These are phyloP conservation scores for Xylaria intraflava DNA, from an alignment of 495 filamentous ascomycete genomes.

Conservation along the genomic window DNA sequence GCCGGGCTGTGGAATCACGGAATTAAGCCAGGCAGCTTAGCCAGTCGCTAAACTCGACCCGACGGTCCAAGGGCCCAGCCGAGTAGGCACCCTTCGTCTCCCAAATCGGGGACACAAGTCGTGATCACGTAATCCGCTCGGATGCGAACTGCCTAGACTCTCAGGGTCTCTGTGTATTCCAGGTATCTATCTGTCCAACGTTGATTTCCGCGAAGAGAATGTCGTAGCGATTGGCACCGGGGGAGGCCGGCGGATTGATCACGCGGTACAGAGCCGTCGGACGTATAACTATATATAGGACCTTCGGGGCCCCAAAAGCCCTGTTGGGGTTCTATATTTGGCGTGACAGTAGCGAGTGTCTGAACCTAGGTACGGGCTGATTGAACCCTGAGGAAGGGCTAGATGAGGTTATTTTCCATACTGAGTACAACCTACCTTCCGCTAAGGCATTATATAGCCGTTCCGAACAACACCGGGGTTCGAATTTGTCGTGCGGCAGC, in stretches of 20 bases:
- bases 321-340: neutral
- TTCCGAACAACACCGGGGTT: no score
- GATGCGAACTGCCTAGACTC: neutral
- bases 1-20: neutral
- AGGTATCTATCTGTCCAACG: neutral
- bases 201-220: neutral
- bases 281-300: constrained; percentile 1
- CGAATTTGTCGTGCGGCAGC: no score
- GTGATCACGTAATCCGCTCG: neutral
- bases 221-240: constrained; percentile 2
- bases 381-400: no score
- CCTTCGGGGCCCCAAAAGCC: neutral
- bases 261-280: constrained; percentile 10
- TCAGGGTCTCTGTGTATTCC: neutral
- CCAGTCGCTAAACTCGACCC: neutral
- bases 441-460: no score
- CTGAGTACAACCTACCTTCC: no score
- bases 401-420: no score
- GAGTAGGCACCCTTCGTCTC: neutral
- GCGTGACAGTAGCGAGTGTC: neutral
- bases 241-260: constrained; percentile 1
- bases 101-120: neutral
- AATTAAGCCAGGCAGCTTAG: neutral
- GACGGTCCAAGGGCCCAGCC: neutral
- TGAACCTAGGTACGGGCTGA: no score